A percentile compares a stretch with the other conserved stretches of the same genome.
Evolutionary conservation across 495 filamentous ascomycete genomes (phyloP).

Genomic region (Coniosporium apollinis): DNA sequence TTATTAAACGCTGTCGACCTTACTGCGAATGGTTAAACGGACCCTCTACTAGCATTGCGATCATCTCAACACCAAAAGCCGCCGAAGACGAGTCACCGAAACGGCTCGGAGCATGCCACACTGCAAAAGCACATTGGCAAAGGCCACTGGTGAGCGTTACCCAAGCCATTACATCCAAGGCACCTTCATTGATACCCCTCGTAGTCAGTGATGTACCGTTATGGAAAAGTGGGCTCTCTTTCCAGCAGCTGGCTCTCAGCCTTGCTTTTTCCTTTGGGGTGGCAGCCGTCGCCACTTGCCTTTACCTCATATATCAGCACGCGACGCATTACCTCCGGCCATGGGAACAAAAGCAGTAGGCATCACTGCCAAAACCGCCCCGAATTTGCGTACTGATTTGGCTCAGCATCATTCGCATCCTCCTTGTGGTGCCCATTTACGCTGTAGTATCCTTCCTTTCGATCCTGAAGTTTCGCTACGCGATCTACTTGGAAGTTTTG

Average conservation of each 20-base stretch:
- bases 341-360: conserved; percentile 62
- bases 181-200: too few species aligned
- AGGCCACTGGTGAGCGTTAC: too few species aligned
- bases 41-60: too few species aligned
- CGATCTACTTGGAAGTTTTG: conserved; percentile 67
- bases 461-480: conserved; percentile 60
- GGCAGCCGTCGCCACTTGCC: conserved; percentile 37
- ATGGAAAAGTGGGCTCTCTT: conserved; percentile 27
- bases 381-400: background rate
- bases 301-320: conserved; percentile 58
- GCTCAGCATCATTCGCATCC: conserved; percentile 74
- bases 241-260: conserved; percentile 34
- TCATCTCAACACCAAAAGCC: too few species aligned
- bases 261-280: conserved; percentile 36
- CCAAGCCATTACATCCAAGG: too few species aligned
- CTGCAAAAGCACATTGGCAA: background rate
- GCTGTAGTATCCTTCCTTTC: conserved; percentile 61
- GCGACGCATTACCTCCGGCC: conserved; percentile 71
- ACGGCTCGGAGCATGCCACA: too few species aligned
- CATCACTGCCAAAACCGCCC: conserved; percentile 1
- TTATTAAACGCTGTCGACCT: too few species aligned
- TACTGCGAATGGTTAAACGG: too few species aligned
- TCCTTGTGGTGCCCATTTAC: conserved; percentile 84
- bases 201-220: conserved; percentile 12
- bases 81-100: too few species aligned